phyloP scores from a whole-genome alignment of 2,329 filamentous ascomycete species.

The Amphichorda felina region DNA sequence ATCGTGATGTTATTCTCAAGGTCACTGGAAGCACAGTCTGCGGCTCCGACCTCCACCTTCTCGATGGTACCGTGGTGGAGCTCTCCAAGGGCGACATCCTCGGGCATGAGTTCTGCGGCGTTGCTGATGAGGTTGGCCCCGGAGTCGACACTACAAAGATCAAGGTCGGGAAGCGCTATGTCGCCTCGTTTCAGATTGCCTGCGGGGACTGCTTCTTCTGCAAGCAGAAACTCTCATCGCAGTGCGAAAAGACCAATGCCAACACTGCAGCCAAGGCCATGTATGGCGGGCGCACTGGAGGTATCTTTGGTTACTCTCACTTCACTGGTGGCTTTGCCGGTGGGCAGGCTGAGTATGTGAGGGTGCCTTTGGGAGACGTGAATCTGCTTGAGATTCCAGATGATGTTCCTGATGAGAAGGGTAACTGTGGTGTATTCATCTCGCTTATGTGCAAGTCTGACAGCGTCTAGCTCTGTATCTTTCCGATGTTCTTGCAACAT shows the following conservation, averaged over 20 bases:
- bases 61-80: slow-evolving; percentile 44
- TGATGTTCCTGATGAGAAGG: slow-evolving; percentile 75
- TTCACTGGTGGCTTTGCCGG: slow-evolving; percentile 82
- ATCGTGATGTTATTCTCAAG: slow-evolving; percentile 67
- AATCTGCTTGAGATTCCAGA: slow-evolving; percentile 73
- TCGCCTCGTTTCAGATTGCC: slow-evolving; percentile 80
- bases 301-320: slow-evolving; percentile 62
- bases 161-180: slow-evolving; percentile 55
- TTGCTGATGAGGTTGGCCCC: slow-evolving; percentile 43
- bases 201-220: slow-evolving; percentile 65
- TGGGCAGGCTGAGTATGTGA: slow-evolving; percentile 77
- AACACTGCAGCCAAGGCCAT: slow-evolving; percentile 61
- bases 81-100: slow-evolving; percentile 55
- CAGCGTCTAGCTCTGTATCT: slow-evolving; percentile 46
- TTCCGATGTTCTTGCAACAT: slow-evolving; percentile 69
- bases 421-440: slow-evolving; percentile 8
- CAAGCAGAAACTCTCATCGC: slow-evolving; percentile 63
- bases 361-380: slow-evolving; percentile 69
- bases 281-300: slow-evolving; percentile 69
- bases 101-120: slow-evolving; percentile 49
- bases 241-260: slow-evolving; percentile 70
- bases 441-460: slow-evolving; percentile 5
- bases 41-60: slow-evolving; percentile 46
- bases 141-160: slow-evolving; percentile 21
- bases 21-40: slow-evolving; percentile 54